Base-by-base conservation (phyloP, 2,329 filamentous ascomycete species). In the Coniochaeta sp. region DNA sequence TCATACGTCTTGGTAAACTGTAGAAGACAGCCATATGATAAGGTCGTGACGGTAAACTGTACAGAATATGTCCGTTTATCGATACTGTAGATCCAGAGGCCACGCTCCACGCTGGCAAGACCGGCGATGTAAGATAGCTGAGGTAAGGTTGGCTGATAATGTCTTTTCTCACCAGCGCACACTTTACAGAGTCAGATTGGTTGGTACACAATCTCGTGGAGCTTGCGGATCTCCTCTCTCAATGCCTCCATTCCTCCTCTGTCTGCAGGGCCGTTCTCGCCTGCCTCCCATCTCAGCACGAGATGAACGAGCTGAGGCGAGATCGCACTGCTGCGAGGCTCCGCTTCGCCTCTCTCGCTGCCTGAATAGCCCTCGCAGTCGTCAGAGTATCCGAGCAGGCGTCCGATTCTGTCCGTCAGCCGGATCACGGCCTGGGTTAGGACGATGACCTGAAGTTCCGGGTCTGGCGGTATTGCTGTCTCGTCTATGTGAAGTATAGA, bases 321-420 rank as follows among this genome's bases (percentile, higher is more conserved):
- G 32, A 57, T 36, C 4, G 16, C 55, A 38, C 17, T 57, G 30
- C 34, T 57, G 30, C 32, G 17, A 36, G 34, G 10, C 30, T 57
- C 32, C 8, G 30, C 9, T n/a, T 57, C 55, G 30, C 30, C 28
- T 22, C 55, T 40, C 55, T 57, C 55, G 55, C 34, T 17, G 16
- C 55, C 55, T 32, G 55, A 57, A 40, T 57, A 22, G 55, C 4
- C 55, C 55, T 57, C 55, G 17, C 55, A 57, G 30, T 57, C 55
- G 32, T 57, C 55, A 22, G 5, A 26, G 34, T 24, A 57, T 22
- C 55, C 55, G 19, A 57, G 55, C 55, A 57, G 32, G 32, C 55
- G 55, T 57, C 55, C 55, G 17, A 57, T 57, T 40, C 55, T 57
- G 8, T 57, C 55, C 34, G 32, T 57, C 32, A 57, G 55, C 55